Evolutionary conservation across 768 basidiomycete species (phyloP).

Genomic region (Crepidotus variabilis): DNA sequence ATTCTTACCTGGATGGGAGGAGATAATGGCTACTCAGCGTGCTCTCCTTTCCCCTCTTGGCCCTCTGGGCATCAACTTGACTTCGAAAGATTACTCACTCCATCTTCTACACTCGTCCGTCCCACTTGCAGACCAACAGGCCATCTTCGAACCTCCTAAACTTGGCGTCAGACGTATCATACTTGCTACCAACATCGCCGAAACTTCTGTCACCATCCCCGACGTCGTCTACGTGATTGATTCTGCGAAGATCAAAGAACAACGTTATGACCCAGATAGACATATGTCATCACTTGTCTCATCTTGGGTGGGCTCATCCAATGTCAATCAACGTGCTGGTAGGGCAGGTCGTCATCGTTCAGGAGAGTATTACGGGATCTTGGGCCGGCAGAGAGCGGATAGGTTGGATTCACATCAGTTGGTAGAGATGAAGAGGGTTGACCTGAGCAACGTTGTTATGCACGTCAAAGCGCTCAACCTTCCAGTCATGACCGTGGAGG

Average conservation of each 20-base stretch:
- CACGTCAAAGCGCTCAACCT: slow-evolving; percentile 92
- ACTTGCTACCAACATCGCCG: slow-evolving; percentile 91
- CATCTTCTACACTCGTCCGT: slow-evolving; percentile 89
- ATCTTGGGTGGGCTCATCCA: slow-evolving; percentile 89
- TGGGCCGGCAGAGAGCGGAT: slow-evolving; percentile 59
- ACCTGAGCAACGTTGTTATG: slow-evolving; percentile 92
- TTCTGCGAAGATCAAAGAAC: slow-evolving; percentile 83
- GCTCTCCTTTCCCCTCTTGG: slow-evolving; percentile 47
- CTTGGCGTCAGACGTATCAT: slow-evolving; percentile 81
- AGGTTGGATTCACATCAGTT: slow-evolving; percentile 75
- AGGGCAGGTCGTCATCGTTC: slow-evolving; percentile 89
- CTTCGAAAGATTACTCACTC: slow-evolving; percentile 50
- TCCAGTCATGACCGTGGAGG: slow-evolving; percentile 80
- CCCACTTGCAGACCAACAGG: slow-evolving; percentile 84
- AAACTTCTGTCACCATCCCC: slow-evolving; percentile 93
- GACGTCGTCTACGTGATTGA: slow-evolving; percentile 95
- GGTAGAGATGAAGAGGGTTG: slow-evolving; percentile 93
- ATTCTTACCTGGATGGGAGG: slow-evolving; percentile 93
- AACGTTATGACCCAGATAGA: slow-evolving; percentile 82
- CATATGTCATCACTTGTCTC: slow-evolving; percentile 87
- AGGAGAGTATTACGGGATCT: slow-evolving; percentile 87
- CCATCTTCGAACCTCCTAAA: slow-evolving; percentile 82
- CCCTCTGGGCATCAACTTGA: slow-evolving; percentile 58
- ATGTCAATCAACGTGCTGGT: slow-evolving; percentile 87
- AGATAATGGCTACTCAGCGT: slow-evolving; percentile 72